Evolutionary conservation across 345 rosid genomes (phyloP).

Genomic region (Citrus sinensis): DNA sequence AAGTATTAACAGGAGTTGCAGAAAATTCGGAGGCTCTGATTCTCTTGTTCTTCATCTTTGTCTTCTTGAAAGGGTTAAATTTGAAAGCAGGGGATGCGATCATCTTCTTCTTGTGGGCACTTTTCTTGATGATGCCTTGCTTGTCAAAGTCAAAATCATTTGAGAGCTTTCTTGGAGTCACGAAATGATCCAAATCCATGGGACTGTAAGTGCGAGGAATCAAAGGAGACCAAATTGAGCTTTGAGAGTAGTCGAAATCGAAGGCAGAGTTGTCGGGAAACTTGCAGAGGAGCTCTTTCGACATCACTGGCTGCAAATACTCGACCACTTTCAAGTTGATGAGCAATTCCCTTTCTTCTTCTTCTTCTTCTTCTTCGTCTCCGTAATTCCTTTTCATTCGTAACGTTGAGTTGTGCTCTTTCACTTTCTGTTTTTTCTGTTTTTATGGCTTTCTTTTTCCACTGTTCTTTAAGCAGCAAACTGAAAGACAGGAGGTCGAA

Average conservation of each 20-base stretch:
- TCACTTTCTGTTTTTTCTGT: neutral
- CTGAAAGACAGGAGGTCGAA: neutral
- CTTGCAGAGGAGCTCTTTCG: constrained; percentile 68
- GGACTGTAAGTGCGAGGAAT: constrained; percentile 53
- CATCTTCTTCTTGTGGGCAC: constrained; percentile 21
- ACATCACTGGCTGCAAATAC: constrained; percentile 70
- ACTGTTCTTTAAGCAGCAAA: neutral
- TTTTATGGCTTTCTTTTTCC: too few species aligned
- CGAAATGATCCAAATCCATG: constrained; percentile 29
- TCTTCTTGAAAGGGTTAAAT: constrained; percentile 12
- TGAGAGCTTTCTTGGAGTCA: constrained; percentile 31
- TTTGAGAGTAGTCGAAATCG: constrained; percentile 72
- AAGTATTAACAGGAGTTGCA: constrained; percentile 33
- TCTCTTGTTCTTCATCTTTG: constrained; percentile 25
- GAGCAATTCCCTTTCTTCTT: constrained; percentile 27
- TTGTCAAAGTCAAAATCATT: constrained; percentile 31
- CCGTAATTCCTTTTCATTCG: neutral
- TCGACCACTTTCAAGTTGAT: constrained; percentile 62
- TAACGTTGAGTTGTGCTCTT: neutral
- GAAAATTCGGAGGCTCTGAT: constrained; percentile 26
- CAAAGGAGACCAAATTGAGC: constrained; percentile 94
- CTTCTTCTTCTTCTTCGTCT: constrained; percentile 32
- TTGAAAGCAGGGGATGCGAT: neutral
- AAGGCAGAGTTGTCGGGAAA: constrained; percentile 77
- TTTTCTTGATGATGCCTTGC: constrained; percentile 5